These are phyloP conservation scores for Coemansia brasiliensis DNA, from an alignment of 192 early-diverging fungal genomes.

Conservation along the genomic window DNA sequence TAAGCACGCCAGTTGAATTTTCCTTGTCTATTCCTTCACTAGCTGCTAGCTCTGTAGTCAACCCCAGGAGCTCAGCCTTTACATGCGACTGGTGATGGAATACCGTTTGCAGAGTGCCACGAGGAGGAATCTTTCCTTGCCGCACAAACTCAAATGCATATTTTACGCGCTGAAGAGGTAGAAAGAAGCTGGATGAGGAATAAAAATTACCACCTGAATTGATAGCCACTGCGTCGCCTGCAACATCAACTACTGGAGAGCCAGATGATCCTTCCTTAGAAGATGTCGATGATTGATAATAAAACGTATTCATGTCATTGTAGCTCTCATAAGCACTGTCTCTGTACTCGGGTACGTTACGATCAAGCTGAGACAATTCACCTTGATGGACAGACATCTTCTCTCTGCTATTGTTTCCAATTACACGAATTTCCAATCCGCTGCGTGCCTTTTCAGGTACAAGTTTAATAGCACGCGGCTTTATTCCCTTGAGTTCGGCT, in stretches of 20 bases:
- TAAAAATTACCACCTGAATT: constrained; percentile 57
- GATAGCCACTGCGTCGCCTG: constrained; percentile 73
- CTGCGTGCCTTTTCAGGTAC: constrained; percentile 67
- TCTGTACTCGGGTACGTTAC: constrained; percentile 65
- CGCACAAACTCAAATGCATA: constrained; percentile 63
- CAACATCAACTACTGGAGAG: constrained; percentile 72
- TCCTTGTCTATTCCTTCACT: constrained; percentile 63
- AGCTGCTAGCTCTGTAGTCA: constrained; percentile 4
- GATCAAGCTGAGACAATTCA: constrained; percentile 69
- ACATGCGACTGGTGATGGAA: constrained; percentile 66
- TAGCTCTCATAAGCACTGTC: constrained; percentile 1
- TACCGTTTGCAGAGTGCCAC: constrained; percentile 74
- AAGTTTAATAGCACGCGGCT: constrained; percentile 49
- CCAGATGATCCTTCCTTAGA: constrained; percentile 67
- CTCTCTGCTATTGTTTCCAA: constrained; percentile 75
- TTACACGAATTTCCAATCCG: constrained; percentile 70
- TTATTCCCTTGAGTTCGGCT: constrained; percentile 52
- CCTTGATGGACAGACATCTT: constrained; percentile 75
- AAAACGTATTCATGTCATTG: constrained; percentile 80
- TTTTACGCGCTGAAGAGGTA: constrained; percentile 69
- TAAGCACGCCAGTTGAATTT: constrained; percentile 66
- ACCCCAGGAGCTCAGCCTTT: constrained; percentile 26
- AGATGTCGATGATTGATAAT: constrained; percentile 70
- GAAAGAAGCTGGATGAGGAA: constrained; percentile 59
- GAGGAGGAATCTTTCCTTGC: constrained; percentile 58